Evolutionary conservation across 2,329 filamentous ascomycete species (phyloP).

Genomic region (Fusarium humuli): DNA sequence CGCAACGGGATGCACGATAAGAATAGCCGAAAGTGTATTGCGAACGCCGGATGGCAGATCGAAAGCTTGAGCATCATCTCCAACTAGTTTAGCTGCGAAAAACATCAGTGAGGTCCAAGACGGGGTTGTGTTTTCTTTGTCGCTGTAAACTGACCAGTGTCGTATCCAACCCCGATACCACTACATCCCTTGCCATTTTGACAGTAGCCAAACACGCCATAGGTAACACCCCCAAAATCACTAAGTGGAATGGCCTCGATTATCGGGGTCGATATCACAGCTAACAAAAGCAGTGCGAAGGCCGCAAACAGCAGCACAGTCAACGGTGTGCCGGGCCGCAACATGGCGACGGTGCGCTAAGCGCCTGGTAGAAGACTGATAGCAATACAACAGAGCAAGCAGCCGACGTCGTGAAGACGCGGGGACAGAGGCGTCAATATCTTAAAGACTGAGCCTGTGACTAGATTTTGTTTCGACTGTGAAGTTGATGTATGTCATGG

Average conservation of each 20-base stretch:
- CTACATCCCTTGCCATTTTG: constrained; percentile 71
- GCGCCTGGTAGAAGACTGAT: constrained; percentile 15
- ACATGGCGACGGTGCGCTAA: constrained; percentile 67
- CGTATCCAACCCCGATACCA: constrained; percentile 84
- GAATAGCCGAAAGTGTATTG: constrained; percentile 81
- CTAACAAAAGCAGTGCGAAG: constrained; percentile 86
- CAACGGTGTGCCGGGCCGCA: constrained; percentile 92
- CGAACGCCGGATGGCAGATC: constrained; percentile 66
- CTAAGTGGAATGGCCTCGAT: constrained; percentile 87
- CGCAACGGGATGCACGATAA: constrained; percentile 93
- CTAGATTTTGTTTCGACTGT: constrained; percentile 6
- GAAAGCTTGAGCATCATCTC: constrained; percentile 59
- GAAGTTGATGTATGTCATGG: constrained; percentile 23
- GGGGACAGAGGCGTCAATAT: constrained; percentile 6
- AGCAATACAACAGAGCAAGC: constrained; percentile 25
- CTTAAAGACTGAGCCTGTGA: constrained; percentile 9
- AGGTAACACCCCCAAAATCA: constrained; percentile 78
- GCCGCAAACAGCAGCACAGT: constrained; percentile 86
- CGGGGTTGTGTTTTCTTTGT: neutral
- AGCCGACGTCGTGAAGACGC: constrained; percentile 44
- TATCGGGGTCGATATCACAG: constrained; percentile 91
- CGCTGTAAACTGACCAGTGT: constrained; percentile 71
- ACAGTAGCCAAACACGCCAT: constrained; percentile 95
- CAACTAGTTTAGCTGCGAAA: constrained; percentile 40
- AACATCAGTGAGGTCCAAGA: constrained; percentile 25